phyloP scores from a whole-genome alignment of 768 basidiomycete genomes.

The Pleurotus citrinopileatus region DNA sequence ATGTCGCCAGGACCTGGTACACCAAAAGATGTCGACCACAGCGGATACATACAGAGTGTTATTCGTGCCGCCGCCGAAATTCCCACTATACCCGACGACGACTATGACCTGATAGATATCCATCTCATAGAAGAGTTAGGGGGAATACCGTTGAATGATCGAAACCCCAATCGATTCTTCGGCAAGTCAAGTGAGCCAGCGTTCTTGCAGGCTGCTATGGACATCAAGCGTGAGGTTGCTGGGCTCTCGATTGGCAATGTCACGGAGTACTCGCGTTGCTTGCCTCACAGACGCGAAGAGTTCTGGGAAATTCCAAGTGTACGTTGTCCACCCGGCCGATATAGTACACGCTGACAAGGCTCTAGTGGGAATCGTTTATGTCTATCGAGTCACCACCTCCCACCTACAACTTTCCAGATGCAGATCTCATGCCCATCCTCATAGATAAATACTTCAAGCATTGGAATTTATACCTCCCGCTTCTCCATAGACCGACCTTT shows the following conservation, averaged over 20 bases:
- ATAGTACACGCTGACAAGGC: not conserved
- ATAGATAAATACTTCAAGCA: constrained; percentile 63
- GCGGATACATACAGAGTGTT: not conserved
- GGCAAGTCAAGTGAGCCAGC: constrained; percentile 52
- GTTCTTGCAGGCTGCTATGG: constrained; percentile 53
- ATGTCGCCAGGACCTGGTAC: not conserved
- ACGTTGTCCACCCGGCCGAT: constrained; percentile 14
- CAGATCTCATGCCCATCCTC: constrained; percentile 52
- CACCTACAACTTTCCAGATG: constrained; percentile 44
- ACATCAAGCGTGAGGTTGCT: constrained; percentile 52
- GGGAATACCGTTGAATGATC: constrained; percentile 34
- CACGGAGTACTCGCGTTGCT: constrained; percentile 18
- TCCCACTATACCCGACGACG: constrained; percentile 22
- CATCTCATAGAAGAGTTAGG: constrained; percentile 29
- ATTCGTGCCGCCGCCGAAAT: not conserved
- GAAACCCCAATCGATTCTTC: constrained; percentile 39
- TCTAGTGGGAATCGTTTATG: constrained; percentile 31
- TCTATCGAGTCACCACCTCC: constrained; percentile 19
- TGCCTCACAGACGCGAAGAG: constrained; percentile 35
- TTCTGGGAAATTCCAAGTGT: constrained; percentile 51
- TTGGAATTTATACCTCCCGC: constrained; percentile 53
- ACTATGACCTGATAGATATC: constrained; percentile 23
- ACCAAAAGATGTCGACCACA: not conserved
- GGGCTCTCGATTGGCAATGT: constrained; percentile 26
- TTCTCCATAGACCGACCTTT: constrained; percentile 76